Evolutionary conservation across 768 basidiomycete species (phyloP), one percentile per base, ranked within the genome.

Genomic region (Lactarius vividus): DNA sequence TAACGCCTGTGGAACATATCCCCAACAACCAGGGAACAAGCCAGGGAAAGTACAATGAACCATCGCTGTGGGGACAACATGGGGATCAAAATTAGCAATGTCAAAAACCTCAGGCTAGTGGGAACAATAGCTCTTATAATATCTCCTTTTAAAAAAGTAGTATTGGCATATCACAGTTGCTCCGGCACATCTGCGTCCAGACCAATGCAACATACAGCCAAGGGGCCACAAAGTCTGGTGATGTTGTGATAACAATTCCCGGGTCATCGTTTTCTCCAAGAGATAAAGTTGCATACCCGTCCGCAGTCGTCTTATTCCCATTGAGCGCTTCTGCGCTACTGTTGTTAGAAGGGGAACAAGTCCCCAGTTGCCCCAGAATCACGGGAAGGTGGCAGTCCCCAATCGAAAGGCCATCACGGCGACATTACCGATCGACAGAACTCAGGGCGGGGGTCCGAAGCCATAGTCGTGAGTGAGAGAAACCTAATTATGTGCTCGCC

Each of bases 21-120:
- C 10, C 35, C 35, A 35, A 35, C 35, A 35, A 35, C 35, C 11
- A 33, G 35, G 35, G 35, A 35, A 35, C 10, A 11, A 35, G 11
- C 35, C 11, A 33, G 35, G 35, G 35, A 35, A 35, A 35, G 35
- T 35, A 8, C 35, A 35, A 35, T 35, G 10, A 35, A 11, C 35
- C 11, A 35, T 35, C 35, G 35, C 35, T 8, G 11, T 35, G 35
- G 7, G 35, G 11, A 35, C 35, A 35, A 35, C 3, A 2, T 35
- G 35, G 42, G 9, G 26, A 73, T 79, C n/a, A 74, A 77, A 67
- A 78, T 80, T 68, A 71, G 77, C 37, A 75, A 79, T 60, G 70
- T 67, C 73, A 70, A 64, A 74, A 72, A 62, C 73, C 11, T 37
- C 35, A 37, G 35, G 35, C 74, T 42, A 75, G 74, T 64, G 75